phyloP scores from a whole-genome alignment of 257 asterid genomes.

The Gynochthodes officinalis region DNA sequence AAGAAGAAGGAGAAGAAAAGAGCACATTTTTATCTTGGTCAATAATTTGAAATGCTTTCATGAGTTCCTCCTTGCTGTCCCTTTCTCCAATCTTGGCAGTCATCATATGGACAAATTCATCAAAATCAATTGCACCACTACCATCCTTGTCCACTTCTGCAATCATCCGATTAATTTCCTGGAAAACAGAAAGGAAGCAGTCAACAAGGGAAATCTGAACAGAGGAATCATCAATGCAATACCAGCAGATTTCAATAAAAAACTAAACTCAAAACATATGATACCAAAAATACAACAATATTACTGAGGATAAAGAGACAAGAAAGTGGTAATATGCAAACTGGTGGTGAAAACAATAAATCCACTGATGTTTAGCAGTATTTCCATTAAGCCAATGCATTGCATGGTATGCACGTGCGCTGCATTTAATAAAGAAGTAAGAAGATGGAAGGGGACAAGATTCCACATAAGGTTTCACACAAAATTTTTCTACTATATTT shows the following conservation, averaged over 20 bases:
- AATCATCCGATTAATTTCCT: conserved; percentile 86
- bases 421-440: no score
- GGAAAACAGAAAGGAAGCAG: conserved; percentile 17
- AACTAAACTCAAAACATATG: background rate
- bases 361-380: no score
- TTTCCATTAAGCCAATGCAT: no score
- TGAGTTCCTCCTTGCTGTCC: conserved; percentile 82
- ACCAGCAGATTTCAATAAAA: background rate
- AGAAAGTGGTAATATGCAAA: no score
- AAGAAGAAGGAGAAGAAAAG: background rate
- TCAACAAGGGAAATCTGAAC: background rate
- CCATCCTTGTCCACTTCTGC: conserved; percentile 95
- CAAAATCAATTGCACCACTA: conserved; percentile 93
- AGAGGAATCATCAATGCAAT: background rate
- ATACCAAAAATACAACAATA: background rate
- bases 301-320: background rate
- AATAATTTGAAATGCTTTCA: conserved; percentile 78
- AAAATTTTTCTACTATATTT: no score
- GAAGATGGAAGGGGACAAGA: no score
- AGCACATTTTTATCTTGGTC: conserved; percentile 86
- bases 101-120: conserved; percentile 89
- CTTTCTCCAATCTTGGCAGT: conserved; percentile 94
- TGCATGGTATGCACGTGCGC: no score
- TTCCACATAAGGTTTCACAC: no score
- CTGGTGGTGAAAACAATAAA: no score